Base-by-base conservation (phyloP, 2,329 filamentous ascomycete species). In the Aspergillus fumigatus region DNA sequence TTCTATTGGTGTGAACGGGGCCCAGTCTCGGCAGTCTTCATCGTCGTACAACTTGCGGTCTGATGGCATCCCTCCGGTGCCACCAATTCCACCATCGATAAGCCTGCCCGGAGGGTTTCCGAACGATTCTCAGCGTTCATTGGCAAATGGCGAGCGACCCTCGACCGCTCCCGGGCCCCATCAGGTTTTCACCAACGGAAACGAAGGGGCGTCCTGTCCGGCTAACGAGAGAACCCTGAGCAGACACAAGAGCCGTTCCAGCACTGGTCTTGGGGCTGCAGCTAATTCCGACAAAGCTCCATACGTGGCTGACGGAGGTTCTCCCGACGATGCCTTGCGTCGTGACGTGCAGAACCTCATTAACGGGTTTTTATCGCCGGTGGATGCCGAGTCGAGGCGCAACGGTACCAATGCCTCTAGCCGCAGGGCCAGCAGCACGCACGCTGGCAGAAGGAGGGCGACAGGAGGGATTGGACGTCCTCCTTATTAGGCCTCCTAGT, bases 31-130 rank as follows among this genome's bases (percentile, higher is more conserved):
- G 17, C 51, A 63, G 51, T 53, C 53, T 25, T 26, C 55, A 38
- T 52, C 53, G 27, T 38, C 49, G 19, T 57, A 54, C 50, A 40
- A 52, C 52, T 41, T 58, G 6, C 59, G 63, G 48, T 61, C 65
- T 7, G 64, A 72, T n/a, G 69, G 67, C 38, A 74, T 79, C n/a
- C 76, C 76, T 1, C 77, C 77, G 11, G 77, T 79, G 4, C 77
- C 77, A 11, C 77, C 77, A 21, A 71, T 79, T n/a, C 76, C 76
- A 14, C 63, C 69, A 0, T 69, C 69, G 4, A 65, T 79, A 35
- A 66, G 73, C 35, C 69, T 78, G 19, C 75, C 75, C 2, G 75
- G 74, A 26, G 72, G 73, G n/a, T 76, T 74, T 57, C 72, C 75
- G 2, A 68, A 70, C 17, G 75, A 76, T 57, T 70, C 70, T 21